Evolutionary conservation across 2,329 filamentous ascomycete genomes (phyloP).

Genomic region (Berkeleyomyces basicola): DNA sequence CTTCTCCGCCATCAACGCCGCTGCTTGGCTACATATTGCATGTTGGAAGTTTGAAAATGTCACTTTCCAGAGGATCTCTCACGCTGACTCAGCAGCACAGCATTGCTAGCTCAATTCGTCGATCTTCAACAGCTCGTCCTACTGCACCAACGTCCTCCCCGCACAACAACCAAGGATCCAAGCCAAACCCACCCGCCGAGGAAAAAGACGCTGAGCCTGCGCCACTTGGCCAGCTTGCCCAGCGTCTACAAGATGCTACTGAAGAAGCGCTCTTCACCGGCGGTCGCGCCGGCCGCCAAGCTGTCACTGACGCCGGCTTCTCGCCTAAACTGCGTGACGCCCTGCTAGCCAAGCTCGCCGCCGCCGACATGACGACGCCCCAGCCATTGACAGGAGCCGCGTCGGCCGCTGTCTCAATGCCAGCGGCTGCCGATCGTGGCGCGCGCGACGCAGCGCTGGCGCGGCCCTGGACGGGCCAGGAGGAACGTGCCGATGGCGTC

Average conservation of each 20-base stretch:
- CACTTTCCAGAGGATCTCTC: too few species aligned
- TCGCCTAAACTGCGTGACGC: conserved; percentile 44
- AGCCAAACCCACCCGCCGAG: background rate
- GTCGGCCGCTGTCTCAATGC: conserved; percentile 18
- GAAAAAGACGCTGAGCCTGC: background rate
- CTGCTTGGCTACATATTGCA: too few species aligned
- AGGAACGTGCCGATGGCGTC: conserved; percentile 56
- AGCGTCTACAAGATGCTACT: conserved; percentile 43
- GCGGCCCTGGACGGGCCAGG: conserved; percentile 62
- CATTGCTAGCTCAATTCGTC: too few species aligned
- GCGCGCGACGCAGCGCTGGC: conserved; percentile 52
- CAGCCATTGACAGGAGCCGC: background rate
- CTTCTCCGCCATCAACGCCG: too few species aligned
- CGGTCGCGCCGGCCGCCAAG: conserved; percentile 40
- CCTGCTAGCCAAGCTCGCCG: conserved; percentile 39
- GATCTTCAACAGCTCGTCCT: too few species aligned
- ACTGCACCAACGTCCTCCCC: background rate
- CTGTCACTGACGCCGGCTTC: conserved; percentile 46
- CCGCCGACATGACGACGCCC: conserved; percentile 31
- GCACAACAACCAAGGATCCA: background rate
- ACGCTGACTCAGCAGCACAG: too few species aligned
- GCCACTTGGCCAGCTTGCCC: conserved; percentile 18
- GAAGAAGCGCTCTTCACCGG: conserved; percentile 44
- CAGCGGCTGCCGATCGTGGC: conserved; percentile 46
- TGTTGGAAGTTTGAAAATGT: too few species aligned